Evolutionary conservation across 306 rosid species (phyloP), one percentile per base, ranked within the genome.

Genomic region (Casuarina cunninghamiana): DNA sequence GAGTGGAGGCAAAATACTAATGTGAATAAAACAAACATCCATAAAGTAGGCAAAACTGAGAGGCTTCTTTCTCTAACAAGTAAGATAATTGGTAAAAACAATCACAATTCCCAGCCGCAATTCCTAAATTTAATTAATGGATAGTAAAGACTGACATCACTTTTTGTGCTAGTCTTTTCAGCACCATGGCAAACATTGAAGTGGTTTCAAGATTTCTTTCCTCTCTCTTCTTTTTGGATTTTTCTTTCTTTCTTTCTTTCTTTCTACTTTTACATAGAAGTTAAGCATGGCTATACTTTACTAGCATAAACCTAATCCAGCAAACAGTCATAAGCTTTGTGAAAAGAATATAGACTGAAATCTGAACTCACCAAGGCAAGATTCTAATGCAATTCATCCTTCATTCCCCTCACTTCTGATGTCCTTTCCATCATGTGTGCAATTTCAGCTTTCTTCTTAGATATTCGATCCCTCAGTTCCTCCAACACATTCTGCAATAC

Each of bases 351-450:
- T 74, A 70, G 54, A 42, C 51, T 70, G 53, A 79, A 66, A 61
- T 41, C 38, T 62, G 10, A 80, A 83, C 87, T 53, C 88, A 94
- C 98, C 98, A 35, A 67, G 60, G 95, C 58, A 84, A 90, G 77
- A 50, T 83, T 83, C 73, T 79, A 85, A 60, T 83, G 84, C 86
- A 90, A 78, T 46, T 79, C 84, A 46, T 87, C 91, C 87, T 86
- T 89, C 95, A 80, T 76, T 84, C 88, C 83, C 77, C 88, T 86
- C 72, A 88, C 87, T 86, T 92, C 92, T 45, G 92, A 77, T 21
- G 95, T 90, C 74, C 76, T 88, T 66, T 84, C 88, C 89, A 91
- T 68, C 97, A 92, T 89, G 76, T 60, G 51, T 61, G 82, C 78
- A 51, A 94, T 90, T 75, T 86, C 86, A 61, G 54, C 75, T 78